Percentiles rank a stretch among this genome's conserved stretches.
phyloP scores from a whole-genome alignment of 345 rosid species.

The Trapa incisa region DNA sequence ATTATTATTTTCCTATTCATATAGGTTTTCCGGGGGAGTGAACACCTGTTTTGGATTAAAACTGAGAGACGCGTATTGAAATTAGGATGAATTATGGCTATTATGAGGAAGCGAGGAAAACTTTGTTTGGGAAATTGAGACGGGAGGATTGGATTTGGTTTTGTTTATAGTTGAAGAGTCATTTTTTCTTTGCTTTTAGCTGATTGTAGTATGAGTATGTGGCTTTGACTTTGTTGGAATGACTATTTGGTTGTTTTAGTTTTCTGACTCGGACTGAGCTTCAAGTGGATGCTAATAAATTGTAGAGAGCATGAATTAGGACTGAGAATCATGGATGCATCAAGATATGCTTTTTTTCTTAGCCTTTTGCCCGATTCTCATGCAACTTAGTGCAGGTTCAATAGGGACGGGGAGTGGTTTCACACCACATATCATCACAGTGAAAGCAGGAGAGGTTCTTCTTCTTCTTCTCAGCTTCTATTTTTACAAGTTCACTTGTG shows the following conservation, averaged over 20 bases:
- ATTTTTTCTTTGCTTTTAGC: background rate
- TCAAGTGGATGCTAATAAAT: background rate
- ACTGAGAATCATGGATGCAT: background rate
- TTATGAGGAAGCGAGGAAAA: background rate
- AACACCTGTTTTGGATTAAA: background rate
- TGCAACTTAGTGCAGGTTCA: conserved; percentile 29
- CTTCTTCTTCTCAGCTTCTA: background rate
- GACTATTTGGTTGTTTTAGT: background rate
- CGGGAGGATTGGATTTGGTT: background rate
- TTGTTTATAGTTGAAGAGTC: background rate
- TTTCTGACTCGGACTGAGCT: background rate
- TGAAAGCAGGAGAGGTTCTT: conserved; percentile 64
- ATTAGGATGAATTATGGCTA: background rate
- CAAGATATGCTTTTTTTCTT: conserved; percentile 6
- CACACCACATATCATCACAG: conserved; percentile 49
- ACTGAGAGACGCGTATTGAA: background rate
- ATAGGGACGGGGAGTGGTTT: conserved; percentile 41
- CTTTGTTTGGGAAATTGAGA: background rate
- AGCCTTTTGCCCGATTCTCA: conserved; percentile 17
- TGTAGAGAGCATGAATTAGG: background rate
- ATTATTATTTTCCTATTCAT: background rate
- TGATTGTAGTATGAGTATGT: background rate
- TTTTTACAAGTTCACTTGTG: background rate
- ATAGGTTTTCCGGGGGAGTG: background rate
- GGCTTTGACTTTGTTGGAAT: conserved; percentile 5